Percentiles rank a stretch among this genome's conserved stretches.
Evolutionary conservation across 139 green algal genomes (phyloP).

Genomic region (Desmodesmus armatus): DNA sequence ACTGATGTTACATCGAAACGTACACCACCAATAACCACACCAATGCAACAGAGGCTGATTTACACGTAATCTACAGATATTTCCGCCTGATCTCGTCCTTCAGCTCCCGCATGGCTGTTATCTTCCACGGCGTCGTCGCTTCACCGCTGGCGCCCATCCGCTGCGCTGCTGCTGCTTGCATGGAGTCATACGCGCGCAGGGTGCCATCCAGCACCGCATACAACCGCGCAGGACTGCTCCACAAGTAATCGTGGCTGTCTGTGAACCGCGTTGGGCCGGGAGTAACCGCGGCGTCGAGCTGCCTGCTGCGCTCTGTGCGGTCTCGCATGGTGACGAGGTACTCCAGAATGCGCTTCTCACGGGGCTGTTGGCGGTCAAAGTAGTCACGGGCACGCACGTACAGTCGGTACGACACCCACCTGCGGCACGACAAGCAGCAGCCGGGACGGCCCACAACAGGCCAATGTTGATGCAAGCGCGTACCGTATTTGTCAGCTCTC

Average conservation of each 20-base stretch:
- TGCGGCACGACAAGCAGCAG: too few relatives aligned
- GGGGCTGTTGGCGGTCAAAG: conserved; percentile 70
- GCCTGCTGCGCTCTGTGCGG: conserved; percentile 42
- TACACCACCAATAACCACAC: too few relatives aligned
- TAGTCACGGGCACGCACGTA: conserved; percentile 58
- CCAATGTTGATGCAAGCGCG: not conserved
- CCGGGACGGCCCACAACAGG: too few relatives aligned
- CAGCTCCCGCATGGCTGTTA: conserved; percentile 61
- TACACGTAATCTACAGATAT: conserved; percentile 67
- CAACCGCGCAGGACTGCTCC: conserved; percentile 51
- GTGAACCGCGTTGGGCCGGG: conserved; percentile 56
- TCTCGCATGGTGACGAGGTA: conserved; percentile 59
- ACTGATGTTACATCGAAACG: too few relatives aligned
- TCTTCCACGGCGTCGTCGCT: conserved; percentile 54
- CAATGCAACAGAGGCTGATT: too few relatives aligned
- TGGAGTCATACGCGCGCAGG: conserved; percentile 57
- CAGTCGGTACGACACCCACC: conserved; percentile 47
- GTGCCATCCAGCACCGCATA: conserved; percentile 60
- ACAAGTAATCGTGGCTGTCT: conserved; percentile 72
- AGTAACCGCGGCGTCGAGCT: conserved; percentile 67
- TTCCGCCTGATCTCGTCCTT: conserved; percentile 58
- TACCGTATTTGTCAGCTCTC: not conserved
- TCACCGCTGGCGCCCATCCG: conserved; percentile 48
- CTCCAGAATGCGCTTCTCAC: conserved; percentile 74
- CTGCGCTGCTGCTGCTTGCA: conserved; percentile 51